Evolutionary conservation across 768 basidiomycete species (phyloP), one percentile per base, ranked within the genome.

Genomic region (Mycena olivaceomarginata): DNA sequence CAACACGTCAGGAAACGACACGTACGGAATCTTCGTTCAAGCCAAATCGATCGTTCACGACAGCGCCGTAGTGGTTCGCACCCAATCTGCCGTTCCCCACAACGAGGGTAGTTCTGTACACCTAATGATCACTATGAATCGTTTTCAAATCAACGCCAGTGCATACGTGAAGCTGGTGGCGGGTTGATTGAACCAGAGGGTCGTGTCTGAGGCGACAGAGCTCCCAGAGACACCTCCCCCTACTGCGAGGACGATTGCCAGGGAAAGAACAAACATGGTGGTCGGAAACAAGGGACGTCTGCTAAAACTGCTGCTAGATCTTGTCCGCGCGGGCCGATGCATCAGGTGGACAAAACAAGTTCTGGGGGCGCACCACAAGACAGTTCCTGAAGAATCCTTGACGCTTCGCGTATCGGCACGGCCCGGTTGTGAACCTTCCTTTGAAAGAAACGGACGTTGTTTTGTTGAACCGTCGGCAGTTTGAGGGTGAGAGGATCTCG

Each of bases 11-110:
- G 18, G 43, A 15, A 43, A 37, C 1, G 16, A 39, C 31, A 39
- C 73, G 40, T 59, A 63, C 73, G 11, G 73, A 74, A 39, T 74
- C 73, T 53, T 74, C 73, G 11, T 74, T 74, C 37, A 74, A 53
- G 5, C 66, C 25, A 15, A 74, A 68, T n/a, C 59, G 46, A 43
- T 74, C 73, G 20, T 74, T 68, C 37, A 63, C 59, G 16, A 74
- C 59, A 2, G 20, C 59, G 12, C 73, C 73, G n/a, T 74, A 68
- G 41, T 74, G 67, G 12, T 20, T 68, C 6, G 73, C 73, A 13
- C 73, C 73, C n/a, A 74, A 13, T 13, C 73, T 39, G 18, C 73
- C 73, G 9, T 74, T 74, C 16, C 73, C 73, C 7, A 74, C 22
- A 18, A 74, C 67, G n/a, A 74, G 16, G 4, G 66, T 62, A 45